Percentiles rank a stretch among this genome's conserved stretches.
phyloP scores from a whole-genome alignment of 2,329 filamentous ascomycete genomes.

The Podosphaera xanthii region DNA sequence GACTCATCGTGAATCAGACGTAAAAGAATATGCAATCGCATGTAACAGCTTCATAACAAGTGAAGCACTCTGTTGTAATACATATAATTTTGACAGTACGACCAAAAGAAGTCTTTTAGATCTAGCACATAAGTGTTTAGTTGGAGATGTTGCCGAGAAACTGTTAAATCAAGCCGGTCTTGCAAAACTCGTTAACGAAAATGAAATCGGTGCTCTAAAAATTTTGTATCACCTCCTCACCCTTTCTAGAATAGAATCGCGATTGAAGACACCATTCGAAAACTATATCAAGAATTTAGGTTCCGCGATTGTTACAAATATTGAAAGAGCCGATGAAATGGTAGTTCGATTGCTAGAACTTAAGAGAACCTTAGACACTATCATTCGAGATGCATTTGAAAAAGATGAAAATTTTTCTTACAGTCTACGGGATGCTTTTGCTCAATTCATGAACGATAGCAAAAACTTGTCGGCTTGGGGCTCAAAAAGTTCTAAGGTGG shows the following conservation, averaged over 20 bases:
- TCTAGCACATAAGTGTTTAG: slow-evolving; percentile 47
- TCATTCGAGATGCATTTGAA: slow-evolving; percentile 55
- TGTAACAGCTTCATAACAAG: slow-evolving; percentile 44
- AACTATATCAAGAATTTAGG: slow-evolving; percentile 60
- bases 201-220: slow-evolving; percentile 46
- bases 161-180: slow-evolving; percentile 45
- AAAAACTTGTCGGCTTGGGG: slow-evolving; percentile 51
- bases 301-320: slow-evolving; percentile 56
- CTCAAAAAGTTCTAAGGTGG: slow-evolving; percentile 76
- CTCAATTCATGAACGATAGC: slow-evolving; percentile 74
- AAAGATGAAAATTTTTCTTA: slow-evolving; percentile 57
- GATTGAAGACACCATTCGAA: slow-evolving; percentile 51
- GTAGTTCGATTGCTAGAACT: slow-evolving; percentile 60
- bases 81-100: slow-evolving; percentile 59
- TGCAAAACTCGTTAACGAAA: slow-evolving; percentile 46
- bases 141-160: slow-evolving; percentile 42
- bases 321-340: slow-evolving; percentile 62
- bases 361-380: slow-evolving; percentile 54
- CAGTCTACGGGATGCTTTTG: slow-evolving; percentile 64
- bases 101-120: slow-evolving; percentile 59
- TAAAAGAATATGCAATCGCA: slow-evolving; percentile 55
- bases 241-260: slow-evolving; percentile 44
- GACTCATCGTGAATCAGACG: slow-evolving; percentile 32
- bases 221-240: slow-evolving; percentile 58
- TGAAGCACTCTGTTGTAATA: slow-evolving; percentile 57